These are phyloP conservation scores for Cynanchum wilfordii DNA, from an alignment of 257 asterid species.

Conservation along the genomic window DNA sequence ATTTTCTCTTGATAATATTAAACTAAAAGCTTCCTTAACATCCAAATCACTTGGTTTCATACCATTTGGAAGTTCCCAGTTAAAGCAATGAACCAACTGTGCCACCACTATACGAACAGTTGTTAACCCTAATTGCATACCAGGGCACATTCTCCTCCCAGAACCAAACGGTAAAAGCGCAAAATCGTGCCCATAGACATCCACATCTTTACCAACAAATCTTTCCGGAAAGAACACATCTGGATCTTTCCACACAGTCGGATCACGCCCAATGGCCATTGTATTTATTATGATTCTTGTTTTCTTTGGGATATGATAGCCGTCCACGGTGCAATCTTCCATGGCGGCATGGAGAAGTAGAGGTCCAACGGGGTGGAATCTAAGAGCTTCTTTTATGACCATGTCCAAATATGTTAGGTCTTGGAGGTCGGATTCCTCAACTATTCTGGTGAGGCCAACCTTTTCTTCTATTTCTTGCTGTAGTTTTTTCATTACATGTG, in stretches of 20 bases:
- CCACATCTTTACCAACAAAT: conserved; percentile 35
- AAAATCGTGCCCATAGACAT: conserved; percentile 41
- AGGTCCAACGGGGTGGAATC: conserved; percentile 24
- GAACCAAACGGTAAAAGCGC: conserved; percentile 40
- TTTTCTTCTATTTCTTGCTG: conserved; percentile 22
- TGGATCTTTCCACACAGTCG: conserved; percentile 22
- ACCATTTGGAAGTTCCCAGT: conserved; percentile 50
- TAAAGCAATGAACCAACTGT: conserved; percentile 54
- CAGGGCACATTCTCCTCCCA: conserved; percentile 53
- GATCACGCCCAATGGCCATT: conserved; percentile 19
- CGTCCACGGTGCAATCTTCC: conserved; percentile 20
- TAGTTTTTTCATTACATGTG: conserved; percentile 17
- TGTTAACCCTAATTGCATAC: conserved; percentile 42
- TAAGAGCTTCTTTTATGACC: conserved; percentile 25
- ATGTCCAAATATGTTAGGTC: conserved; percentile 14
- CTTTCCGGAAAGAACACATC: conserved; percentile 40
- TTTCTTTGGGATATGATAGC: conserved; percentile 13
- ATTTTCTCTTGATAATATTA: conserved; percentile 25
- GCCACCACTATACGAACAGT: conserved; percentile 41
- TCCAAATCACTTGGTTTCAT: conserved; percentile 38
- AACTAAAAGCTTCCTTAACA: conserved; percentile 42
- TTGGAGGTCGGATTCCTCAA: conserved; percentile 22
- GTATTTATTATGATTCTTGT: conserved; percentile 11
- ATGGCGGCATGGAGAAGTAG: conserved; percentile 19
- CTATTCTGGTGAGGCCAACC: conserved; percentile 15